These are phyloP conservation scores for Dioszegia aurantiaca DNA, from an alignment of 768 basidiomycete genomes.

Conservation along the genomic window DNA sequence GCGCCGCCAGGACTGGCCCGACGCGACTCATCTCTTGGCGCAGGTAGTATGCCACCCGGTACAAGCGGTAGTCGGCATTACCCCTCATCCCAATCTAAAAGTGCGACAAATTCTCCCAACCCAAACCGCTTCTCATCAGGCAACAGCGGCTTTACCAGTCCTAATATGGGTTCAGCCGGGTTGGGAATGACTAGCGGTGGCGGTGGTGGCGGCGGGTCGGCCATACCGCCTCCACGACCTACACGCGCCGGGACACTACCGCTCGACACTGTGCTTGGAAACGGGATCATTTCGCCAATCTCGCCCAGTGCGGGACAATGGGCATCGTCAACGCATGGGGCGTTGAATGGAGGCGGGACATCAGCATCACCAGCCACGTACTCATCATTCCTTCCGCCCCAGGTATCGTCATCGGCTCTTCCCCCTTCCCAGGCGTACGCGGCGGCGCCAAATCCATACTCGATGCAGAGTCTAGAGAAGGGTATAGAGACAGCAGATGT, in stretches of 20 bases:
- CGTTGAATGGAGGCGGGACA: background rate
- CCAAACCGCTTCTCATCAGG: slow-evolving; percentile 49
- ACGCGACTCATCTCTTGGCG: slow-evolving; percentile 30
- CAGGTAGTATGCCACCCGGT: background rate
- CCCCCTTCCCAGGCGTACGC: slow-evolving; percentile 40
- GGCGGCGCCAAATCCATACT: slow-evolving; percentile 40
- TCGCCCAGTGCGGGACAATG: slow-evolving; percentile 12
- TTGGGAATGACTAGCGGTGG: background rate
- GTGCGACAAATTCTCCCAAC: slow-evolving; percentile 46
- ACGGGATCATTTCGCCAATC: slow-evolving; percentile 5
- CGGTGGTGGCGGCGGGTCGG: slow-evolving; percentile 13
- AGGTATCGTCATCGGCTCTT: slow-evolving; percentile 26
- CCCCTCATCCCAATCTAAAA: slow-evolving; percentile 22
- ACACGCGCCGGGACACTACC: slow-evolving; percentile 50
- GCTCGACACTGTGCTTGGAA: slow-evolving; percentile 23
- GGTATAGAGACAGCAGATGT: slow-evolving; percentile 39
- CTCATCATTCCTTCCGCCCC: slow-evolving; percentile 22
- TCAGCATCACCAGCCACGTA: slow-evolving; percentile 7
- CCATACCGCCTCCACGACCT: slow-evolving; percentile 40
- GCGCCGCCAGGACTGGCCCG: slow-evolving; percentile 33
- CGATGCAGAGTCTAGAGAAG: slow-evolving; percentile 28
- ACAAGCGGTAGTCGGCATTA: slow-evolving; percentile 10
- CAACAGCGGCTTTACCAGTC: slow-evolving; percentile 9
- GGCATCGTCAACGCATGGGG: background rate
- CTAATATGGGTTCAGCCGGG: background rate